These are phyloP conservation scores for Lojkania enalia DNA, from an alignment of 2,329 filamentous ascomycete species.

Conservation along the genomic window DNA sequence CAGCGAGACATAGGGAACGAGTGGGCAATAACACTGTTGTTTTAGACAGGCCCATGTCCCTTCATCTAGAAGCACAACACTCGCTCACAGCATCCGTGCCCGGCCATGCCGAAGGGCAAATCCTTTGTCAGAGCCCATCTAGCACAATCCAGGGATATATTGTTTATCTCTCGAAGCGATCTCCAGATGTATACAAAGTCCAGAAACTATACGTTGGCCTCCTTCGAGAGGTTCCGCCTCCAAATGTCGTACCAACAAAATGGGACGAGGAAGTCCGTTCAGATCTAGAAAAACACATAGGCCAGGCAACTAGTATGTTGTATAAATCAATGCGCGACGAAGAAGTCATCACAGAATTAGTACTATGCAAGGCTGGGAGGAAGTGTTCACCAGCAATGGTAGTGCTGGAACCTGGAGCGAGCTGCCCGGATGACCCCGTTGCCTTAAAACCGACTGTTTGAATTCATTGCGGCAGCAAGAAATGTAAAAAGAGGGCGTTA, in stretches of 20 bases:
- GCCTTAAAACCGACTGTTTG: constrained; percentile 13
- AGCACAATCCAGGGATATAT: no score
- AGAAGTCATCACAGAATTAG: constrained; percentile 9
- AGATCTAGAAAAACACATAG: constrained; percentile 7
- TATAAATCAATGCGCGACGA: constrained; percentile 2
- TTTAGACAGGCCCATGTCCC: no score
- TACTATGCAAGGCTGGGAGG: constrained; percentile 15
- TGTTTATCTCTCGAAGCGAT: not conserved
- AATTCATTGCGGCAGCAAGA: constrained; percentile 13
- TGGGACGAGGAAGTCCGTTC: constrained; percentile 7
- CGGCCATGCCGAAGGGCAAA: no score
- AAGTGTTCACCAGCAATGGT: not conserved
- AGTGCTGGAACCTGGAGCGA: not conserved
- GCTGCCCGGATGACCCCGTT: constrained; percentile 5
- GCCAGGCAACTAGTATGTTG: constrained; percentile 7
- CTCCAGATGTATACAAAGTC: constrained; percentile 2
- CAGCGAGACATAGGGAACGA: no score
- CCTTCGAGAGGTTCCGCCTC: constrained; percentile 9
- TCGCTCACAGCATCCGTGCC: no score
- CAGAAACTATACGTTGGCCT: constrained; percentile 10
- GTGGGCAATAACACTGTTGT: no score
- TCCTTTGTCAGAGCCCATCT: no score
- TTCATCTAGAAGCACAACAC: no score
- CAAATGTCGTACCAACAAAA: constrained; percentile 1
- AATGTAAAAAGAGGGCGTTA: constrained; percentile 7